Percentiles rank a stretch among this genome's conserved stretches.
phyloP scores from a whole-genome alignment of 1,139 yeast genomes.

The Kluyveromyces sp. region DNA sequence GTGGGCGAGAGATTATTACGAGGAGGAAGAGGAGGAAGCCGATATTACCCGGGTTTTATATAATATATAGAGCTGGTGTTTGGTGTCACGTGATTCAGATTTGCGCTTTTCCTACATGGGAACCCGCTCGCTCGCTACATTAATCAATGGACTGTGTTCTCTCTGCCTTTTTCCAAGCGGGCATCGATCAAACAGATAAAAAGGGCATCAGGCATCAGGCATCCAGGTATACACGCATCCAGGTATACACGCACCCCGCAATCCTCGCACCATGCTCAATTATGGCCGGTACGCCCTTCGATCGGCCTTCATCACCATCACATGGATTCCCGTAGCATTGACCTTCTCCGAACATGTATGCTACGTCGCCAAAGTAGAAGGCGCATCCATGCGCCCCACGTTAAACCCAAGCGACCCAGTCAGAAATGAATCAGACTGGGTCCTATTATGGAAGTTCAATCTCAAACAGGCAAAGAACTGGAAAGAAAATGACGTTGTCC shows the following conservation, averaged over 20 bases:
- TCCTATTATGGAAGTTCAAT: slow-evolving; percentile 60
- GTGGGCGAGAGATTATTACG: too few relatives aligned
- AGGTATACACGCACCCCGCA: too few relatives aligned
- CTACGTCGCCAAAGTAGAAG: slow-evolving; percentile 71
- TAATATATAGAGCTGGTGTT: not conserved
- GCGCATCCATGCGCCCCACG: slow-evolving; percentile 85
- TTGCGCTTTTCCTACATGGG: not conserved
- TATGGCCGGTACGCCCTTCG: slow-evolving; percentile 5
- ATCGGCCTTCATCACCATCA: slow-evolving; percentile 26
- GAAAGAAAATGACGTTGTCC: slow-evolving; percentile 61
- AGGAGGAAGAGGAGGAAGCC: too few relatives aligned
- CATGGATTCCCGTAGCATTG: slow-evolving; percentile 77
- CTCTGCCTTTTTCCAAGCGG: too few relatives aligned
- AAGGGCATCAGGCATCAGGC: not conserved
- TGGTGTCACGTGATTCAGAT: not conserved
- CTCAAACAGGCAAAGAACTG: slow-evolving; percentile 41
- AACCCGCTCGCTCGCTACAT: too few relatives aligned
- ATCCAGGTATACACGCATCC: not conserved
- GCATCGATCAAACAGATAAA: too few relatives aligned
- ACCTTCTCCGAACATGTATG: slow-evolving; percentile 64
- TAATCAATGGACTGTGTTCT: too few relatives aligned
- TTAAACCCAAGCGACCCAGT: slow-evolving; percentile 50
- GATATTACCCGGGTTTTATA: not conserved
- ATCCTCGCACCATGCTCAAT: not conserved
- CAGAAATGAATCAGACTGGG: slow-evolving; percentile 51